phyloP scores from a whole-genome alignment of 495 filamentous ascomycete genomes.

The Podospora australis region DNA sequence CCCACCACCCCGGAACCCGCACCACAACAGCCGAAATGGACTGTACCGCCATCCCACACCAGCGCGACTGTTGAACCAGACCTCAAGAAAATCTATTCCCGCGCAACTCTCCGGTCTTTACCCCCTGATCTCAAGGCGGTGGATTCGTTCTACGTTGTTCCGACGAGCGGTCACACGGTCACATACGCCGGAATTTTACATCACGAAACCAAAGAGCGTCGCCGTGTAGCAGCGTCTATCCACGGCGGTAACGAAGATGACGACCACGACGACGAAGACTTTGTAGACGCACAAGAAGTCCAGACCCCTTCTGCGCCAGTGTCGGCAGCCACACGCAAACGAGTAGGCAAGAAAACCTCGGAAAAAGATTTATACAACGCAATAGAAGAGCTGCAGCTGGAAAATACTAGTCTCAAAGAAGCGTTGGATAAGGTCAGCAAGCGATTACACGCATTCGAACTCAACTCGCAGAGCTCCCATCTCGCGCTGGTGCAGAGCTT shows the following conservation, averaged over 20 bases:
- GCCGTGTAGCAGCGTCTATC: conserved; percentile 35
- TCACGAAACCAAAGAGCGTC: conserved; percentile 61
- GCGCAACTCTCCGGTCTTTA: conserved; percentile 68
- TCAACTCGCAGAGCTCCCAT: conserved; percentile 71
- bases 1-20: conserved; percentile 14
- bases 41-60: conserved; percentile 16
- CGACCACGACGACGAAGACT: conserved; percentile 65
- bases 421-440: conserved; percentile 72
- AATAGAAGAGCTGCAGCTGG: conserved; percentile 74
- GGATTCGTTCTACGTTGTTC: conserved; percentile 94
- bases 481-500: conserved; percentile 77
- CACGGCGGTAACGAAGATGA: conserved; percentile 36
- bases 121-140: conserved; percentile 23
- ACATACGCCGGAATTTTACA: conserved; percentile 84
- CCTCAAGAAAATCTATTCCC: conserved; percentile 67
- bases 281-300: conserved; percentile 81
- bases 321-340: conserved; percentile 24
- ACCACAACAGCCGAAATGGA: conserved; percentile 38
- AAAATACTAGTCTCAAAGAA: conserved; percentile 69
- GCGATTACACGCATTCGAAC: conserved; percentile 78
- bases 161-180: conserved; percentile 77
- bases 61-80: conserved; percentile 55
- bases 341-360: conserved; percentile 23
- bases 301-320: neutral
- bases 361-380: conserved; percentile 46